A percentile compares a stretch with the other conserved stretches of the same genome.
Evolutionary conservation across 192 early-diverging fungal species (phyloP).

Genomic region (Globomyces pollinis-pini): DNA sequence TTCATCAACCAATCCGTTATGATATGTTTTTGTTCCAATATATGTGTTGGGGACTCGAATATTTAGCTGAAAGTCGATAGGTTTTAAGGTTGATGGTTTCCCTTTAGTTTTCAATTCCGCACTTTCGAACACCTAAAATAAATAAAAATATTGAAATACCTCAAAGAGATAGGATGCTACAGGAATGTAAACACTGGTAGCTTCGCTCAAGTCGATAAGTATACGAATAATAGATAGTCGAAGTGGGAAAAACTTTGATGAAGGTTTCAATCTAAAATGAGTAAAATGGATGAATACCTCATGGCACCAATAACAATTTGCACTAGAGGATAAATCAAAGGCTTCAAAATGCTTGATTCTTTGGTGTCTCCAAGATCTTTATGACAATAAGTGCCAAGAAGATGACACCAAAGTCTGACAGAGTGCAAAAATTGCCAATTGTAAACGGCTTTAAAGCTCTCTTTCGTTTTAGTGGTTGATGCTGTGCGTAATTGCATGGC

Average conservation of each 20-base stretch:
- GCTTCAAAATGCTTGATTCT: slow-evolving; percentile 13
- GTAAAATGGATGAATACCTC: slow-evolving; percentile 38
- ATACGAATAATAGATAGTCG: slow-evolving; percentile 76
- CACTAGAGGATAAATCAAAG: slow-evolving; percentile 83
- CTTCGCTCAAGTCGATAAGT: slow-evolving; percentile 61
- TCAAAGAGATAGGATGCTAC: slow-evolving; percentile 69
- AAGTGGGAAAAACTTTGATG: slow-evolving; percentile 84
- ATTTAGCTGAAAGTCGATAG: slow-evolving; percentile 66
- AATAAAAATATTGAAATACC: slow-evolving; percentile 46
- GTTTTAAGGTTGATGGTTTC: slow-evolving; percentile 75
- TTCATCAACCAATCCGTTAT: slow-evolving; percentile 74
- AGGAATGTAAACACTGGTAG: slow-evolving; percentile 77
- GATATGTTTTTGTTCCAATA: slow-evolving; percentile 76
- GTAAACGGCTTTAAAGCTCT: slow-evolving; percentile 84
- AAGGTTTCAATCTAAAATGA: slow-evolving; percentile 66
- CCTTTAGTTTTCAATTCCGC: slow-evolving; percentile 64
- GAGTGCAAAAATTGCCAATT: slow-evolving; percentile 97
- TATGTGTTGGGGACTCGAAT: slow-evolving; percentile 80
- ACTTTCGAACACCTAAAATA: slow-evolving; percentile 33
- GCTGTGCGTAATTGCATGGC: slow-evolving; percentile 87
- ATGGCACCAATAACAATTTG: slow-evolving; percentile 28
- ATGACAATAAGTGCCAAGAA: slow-evolving; percentile 67
- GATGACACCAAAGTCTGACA: slow-evolving; percentile 82
- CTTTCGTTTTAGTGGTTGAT: slow-evolving; percentile 72
- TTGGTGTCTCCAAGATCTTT: slow-evolving; percentile 15